These are phyloP conservation scores for Cladosporium sp. DNA, from an alignment of 2,329 filamentous ascomycete species.

Conservation along the genomic window DNA sequence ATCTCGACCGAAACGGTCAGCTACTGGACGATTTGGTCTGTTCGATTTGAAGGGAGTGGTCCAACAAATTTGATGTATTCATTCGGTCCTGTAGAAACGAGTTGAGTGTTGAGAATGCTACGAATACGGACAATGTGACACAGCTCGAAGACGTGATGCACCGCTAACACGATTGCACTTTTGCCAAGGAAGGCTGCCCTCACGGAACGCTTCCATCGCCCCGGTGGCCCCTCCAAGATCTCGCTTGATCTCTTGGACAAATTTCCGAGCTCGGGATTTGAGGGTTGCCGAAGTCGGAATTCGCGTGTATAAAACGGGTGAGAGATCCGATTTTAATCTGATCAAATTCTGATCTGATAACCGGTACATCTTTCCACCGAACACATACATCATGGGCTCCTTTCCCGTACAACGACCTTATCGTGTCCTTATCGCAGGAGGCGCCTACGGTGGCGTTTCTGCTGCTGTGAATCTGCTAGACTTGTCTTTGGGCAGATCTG, in stretches of 20 bases:
- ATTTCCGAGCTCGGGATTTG: constrained; percentile 15
- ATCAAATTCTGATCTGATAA: constrained; percentile 17
- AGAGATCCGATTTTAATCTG: constrained; percentile 11
- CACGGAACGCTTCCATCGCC: background rate
- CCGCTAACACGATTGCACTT: background rate
- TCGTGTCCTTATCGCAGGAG: constrained; percentile 66
- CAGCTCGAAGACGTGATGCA: background rate
- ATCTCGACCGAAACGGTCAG: background rate
- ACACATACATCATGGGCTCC: constrained; percentile 15
- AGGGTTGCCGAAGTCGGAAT: background rate
- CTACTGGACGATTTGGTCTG: background rate
- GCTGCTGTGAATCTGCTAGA: constrained; percentile 68
- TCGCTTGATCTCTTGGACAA: constrained; percentile 18
- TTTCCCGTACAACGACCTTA: constrained; percentile 1
- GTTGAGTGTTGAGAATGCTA: background rate
- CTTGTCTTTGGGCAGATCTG: constrained; percentile 58
- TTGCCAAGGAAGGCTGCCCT: background rate
- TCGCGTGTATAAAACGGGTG: background rate
- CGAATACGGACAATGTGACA: background rate
- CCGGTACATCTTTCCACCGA: background rate
- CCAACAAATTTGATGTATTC: background rate
- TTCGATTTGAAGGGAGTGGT: background rate
- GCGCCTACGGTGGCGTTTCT: constrained; percentile 71
- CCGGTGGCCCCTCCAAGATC: background rate
- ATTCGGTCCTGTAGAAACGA: background rate